Evolutionary conservation across 257 asterid genomes (phyloP), one percentile per base, ranked within the genome.

Genomic region (Primulina tabacum): DNA sequence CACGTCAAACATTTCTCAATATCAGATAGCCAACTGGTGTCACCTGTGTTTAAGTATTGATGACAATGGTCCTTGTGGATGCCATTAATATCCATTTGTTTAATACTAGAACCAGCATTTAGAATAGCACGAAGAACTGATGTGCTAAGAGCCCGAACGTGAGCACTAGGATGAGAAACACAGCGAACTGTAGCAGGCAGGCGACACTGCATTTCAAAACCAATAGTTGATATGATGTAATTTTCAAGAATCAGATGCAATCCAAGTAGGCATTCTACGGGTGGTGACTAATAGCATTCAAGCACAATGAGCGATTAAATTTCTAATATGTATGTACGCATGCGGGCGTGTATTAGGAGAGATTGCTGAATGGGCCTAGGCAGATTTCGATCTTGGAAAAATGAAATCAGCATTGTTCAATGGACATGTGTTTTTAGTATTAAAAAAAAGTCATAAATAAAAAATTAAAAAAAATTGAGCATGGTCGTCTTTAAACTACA

Each of bases 161-260:
- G 97, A 78, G 99, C 99, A 40, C 97, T 93, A 5, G 90, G 91
- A 75, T 93, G 99, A 65, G 97, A 93, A 64, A 89, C 85, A 69
- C 97, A 93, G 8, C 95, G 92, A 66, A 89, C 92, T 2, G 96
- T 90, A 26, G 97, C 97, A 17, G 97, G 81, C 76, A 93, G 82
- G 52, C 99, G 99, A 76, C 99, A 93, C 96, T 93, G 90, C 78
- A 82, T 8, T 58, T 37, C 60, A 37, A 17, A 64, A 71, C 55
- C 7, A 12, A 67, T 62, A 21, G 73, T 67, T 86, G 14, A 26
- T 10, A 30, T 68, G 68, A 32, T 43, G 29, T n/a, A 11, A 20
- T 67, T 33, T 61, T 28, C 24, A 14, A 59, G 28, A 40, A 21
- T 35, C 26, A 73, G 75, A 72, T 10, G 35, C 33, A 73, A 59